Evolutionary conservation across 2,329 filamentous ascomycete species (phyloP).

Genomic region (Apiospora saccharicola): DNA sequence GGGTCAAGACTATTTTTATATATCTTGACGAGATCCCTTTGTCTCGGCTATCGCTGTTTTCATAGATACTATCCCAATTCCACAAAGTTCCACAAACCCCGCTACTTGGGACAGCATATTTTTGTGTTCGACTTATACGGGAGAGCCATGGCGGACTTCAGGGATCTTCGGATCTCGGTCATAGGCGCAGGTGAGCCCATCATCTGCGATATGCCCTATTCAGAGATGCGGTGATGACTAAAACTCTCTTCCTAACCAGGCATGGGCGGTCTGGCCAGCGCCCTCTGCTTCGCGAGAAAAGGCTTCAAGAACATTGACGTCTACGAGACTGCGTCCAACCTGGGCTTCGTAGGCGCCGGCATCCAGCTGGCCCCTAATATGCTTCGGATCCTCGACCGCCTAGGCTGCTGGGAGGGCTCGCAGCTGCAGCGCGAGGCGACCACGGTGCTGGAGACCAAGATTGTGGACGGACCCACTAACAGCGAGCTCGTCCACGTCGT

Average conservation of each 20-base stretch:
- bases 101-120: neutral
- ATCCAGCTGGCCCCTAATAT: constrained; percentile 88
- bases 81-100: neutral
- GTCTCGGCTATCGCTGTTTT: neutral
- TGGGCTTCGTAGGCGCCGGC: constrained; percentile 85
- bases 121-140: neutral
- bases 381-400: constrained; percentile 74
- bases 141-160: constrained; percentile 42
- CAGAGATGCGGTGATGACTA: neutral
- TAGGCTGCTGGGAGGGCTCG: constrained; percentile 71
- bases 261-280: constrained; percentile 79
- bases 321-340: constrained; percentile 74
- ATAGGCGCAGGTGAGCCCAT: constrained; percentile 54
- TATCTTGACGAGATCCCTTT: neutral
- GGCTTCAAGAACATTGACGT: constrained; percentile 78
- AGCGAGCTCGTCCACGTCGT: constrained; percentile 74
- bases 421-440: constrained; percentile 76
- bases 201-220: neutral
- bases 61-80: neutral
- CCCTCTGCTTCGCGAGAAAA: constrained; percentile 76
- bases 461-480: constrained; percentile 75
- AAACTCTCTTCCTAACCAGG: constrained; percentile 51
- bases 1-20: neutral
- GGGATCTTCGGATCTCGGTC: constrained; percentile 51
- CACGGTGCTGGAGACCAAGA: constrained; percentile 74